A percentile compares a stretch with the other conserved stretches of the same genome.
Conservation (phyloP, 305 asterid species). For the Solanum hybrid region DNA sequence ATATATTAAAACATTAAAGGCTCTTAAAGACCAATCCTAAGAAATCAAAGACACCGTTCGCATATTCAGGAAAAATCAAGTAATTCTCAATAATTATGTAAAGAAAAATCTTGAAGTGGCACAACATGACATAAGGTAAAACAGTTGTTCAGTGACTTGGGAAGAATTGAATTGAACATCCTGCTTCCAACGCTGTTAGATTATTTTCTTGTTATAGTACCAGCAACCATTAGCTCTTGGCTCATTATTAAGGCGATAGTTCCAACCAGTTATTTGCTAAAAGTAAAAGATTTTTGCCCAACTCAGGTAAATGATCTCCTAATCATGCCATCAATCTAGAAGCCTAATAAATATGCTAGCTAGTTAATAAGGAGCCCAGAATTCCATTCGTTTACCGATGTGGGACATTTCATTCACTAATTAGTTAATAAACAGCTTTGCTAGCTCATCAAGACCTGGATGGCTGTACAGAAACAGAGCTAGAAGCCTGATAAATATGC, state of each 20-base stretch:
- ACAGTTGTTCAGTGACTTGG: neutral
- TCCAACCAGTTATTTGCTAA: neutral
- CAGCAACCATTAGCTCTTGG: neutral
- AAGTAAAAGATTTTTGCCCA: neutral
- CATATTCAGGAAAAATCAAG: neutral
- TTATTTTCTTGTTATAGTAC: neutral
- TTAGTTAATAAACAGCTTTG: neutral
- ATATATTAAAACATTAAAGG: neutral
- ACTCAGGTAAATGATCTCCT: neutral
- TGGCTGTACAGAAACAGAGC: neutral
- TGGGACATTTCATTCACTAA: neutral
- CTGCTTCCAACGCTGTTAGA: neutral
- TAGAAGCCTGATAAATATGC: neutral
- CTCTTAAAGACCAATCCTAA: neutral
- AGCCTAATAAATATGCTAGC: neutral
- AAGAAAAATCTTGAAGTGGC: neutral
- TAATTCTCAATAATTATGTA: neutral
- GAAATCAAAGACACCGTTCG: neutral
- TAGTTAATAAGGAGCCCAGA: neutral
- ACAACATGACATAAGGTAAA: neutral
- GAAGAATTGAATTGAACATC: neutral
- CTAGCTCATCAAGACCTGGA: neutral
- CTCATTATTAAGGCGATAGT: neutral
- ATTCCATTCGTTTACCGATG: neutral
- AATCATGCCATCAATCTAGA: neutral